phyloP scores from a whole-genome alignment of 169 alveolate genomes.

The Hammondia hammondi region DNA sequence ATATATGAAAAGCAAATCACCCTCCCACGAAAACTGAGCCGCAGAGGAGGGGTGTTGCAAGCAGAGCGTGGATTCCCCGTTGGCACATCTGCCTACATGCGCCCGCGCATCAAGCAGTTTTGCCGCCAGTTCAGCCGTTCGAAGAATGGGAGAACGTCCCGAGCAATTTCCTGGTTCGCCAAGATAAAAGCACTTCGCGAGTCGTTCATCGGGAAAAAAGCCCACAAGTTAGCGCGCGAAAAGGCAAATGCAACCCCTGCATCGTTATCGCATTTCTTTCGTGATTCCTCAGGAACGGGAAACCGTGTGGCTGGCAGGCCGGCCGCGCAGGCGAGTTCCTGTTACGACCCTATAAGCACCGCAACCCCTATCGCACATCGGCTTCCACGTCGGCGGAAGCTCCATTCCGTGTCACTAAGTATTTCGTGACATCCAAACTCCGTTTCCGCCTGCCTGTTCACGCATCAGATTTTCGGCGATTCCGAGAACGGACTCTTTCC shows the following conservation, averaged over 20 bases:
- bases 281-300: neutral
- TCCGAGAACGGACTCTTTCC: too few relatives aligned
- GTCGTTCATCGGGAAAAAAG: neutral
- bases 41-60: slow-evolving; percentile 3
- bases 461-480: too few relatives aligned
- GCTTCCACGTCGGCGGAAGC: neutral
- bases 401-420: too few relatives aligned
- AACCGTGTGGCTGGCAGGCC: slow-evolving; percentile 4
- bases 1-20: neutral
- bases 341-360: neutral
- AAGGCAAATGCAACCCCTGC: neutral
- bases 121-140: neutral
- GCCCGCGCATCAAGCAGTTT: slow-evolving; percentile 3
- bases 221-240: neutral
- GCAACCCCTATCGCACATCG: neutral
- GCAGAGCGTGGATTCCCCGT: neutral
- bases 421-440: too few relatives aligned
- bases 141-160: neutral
- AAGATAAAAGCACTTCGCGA: neutral
- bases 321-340: neutral
- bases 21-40: neutral
- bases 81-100: slow-evolving; percentile 43
- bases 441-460: too few relatives aligned
- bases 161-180: neutral
- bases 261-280: neutral